Percentiles rank a stretch among this genome's conserved stretches.
Evolutionary conservation across 768 basidiomycete genomes (phyloP).

Genomic region (Mycena venus): DNA sequence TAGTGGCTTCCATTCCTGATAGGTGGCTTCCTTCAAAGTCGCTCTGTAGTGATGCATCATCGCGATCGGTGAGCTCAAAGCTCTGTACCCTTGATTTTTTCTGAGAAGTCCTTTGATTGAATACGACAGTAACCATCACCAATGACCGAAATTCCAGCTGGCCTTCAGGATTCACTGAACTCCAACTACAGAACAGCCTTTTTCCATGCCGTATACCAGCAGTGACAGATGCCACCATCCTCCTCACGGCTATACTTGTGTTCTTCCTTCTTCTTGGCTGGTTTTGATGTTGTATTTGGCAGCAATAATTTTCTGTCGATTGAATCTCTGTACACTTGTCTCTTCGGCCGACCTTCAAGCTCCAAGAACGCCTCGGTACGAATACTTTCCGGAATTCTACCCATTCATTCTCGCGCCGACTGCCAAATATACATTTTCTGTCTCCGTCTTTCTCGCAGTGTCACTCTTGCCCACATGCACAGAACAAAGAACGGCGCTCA

Average conservation of each 20-base stretch:
- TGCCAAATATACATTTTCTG: neutral
- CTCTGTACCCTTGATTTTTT: neutral
- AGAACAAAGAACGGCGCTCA: neutral
- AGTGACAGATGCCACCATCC: too few relatives aligned
- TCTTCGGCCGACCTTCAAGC: neutral
- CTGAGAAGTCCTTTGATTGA: neutral
- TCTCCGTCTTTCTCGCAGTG: slow-evolving; percentile 17
- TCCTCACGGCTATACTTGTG: neutral
- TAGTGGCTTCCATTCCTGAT: neutral
- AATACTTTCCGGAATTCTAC: neutral
- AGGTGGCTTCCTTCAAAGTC: neutral
- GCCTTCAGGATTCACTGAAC: neutral
- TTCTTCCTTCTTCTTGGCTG: neutral
- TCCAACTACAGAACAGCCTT: too few relatives aligned
- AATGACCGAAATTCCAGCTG: neutral
- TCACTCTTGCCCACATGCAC: neutral
- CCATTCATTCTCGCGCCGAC: neutral
- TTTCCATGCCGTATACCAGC: too few relatives aligned
- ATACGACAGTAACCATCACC: neutral
- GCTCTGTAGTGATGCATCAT: neutral
- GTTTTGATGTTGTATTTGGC: neutral
- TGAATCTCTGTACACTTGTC: neutral
- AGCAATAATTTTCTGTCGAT: neutral
- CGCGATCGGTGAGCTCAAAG: neutral
- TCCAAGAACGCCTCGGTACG: neutral